Evolutionary conservation across 208 protist species (phyloP), one percentile per base, ranked within the genome.

Genomic region (Trypanosoma rangeli): DNA sequence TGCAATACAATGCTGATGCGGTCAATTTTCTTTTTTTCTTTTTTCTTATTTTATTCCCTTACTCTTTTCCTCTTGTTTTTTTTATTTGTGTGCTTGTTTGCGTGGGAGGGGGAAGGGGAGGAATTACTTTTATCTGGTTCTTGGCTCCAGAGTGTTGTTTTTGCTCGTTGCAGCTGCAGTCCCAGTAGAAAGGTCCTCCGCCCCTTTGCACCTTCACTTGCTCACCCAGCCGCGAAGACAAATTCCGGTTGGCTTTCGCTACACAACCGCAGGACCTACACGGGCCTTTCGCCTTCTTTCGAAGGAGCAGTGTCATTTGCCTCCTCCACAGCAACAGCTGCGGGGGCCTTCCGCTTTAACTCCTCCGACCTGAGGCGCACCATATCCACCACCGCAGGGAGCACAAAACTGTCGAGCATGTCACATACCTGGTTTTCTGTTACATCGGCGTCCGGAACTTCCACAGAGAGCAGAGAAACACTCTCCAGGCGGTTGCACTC

Each of bases 321-420:
- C 33, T 66, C 71, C n/a, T 88, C 79, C 28, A 79, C 26, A 3
- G 82, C 84, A 1, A 76, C 81, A 13, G 61, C 73, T 3, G 87
- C 85, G 0, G 84, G 76, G 0, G 86, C 87, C 67, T 83, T 63
- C 69, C 88, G 83, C 24, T 81, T 73, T 44, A 82, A 64, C 65
- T 80, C 71, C 20, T 76, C 61, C 26, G 63, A 65, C 54, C 68
- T 76, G 50, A 76, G 42, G 26, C 35, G 62, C 57, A 93, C 85
- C 35, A 76, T 76, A 42, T 92, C 84, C 37, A 91, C 78, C 5
- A 88, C 82, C 13, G 86, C 76, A 9, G 84, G 87, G 22, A 96
- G 73, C 16, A 96, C 58, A 61, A 96, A 93, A 1, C 56, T 55
- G 56, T 96, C 91, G 16, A 96, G 68, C 72, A 96, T 83, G 69